A percentile compares a stretch with the other conserved stretches of the same genome.
Conservation (phyloP, 208 protist species). For the Acanthamoeba castellanii region DNA sequence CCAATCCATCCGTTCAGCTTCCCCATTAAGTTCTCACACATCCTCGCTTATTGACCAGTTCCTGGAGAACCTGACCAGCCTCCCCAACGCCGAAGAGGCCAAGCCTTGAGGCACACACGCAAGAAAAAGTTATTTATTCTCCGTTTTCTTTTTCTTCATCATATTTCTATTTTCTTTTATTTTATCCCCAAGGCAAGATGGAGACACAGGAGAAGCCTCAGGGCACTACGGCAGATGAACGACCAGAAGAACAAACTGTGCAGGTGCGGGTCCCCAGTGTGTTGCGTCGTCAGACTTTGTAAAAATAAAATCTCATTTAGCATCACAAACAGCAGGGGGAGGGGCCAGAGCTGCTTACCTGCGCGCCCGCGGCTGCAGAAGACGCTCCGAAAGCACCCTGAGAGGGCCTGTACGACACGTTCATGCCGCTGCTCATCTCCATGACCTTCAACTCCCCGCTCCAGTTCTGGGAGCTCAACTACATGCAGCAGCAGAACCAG, state of each 20-base stretch:
- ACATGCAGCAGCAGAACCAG: constrained; percentile 62
- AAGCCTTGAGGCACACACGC: too few relatives aligned
- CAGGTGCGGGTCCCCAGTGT: too few relatives aligned
- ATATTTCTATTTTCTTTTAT: neutral
- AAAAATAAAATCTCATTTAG: too few relatives aligned
- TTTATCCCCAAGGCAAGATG: neutral
- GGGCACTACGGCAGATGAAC: too few relatives aligned
- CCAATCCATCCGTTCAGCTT: neutral
- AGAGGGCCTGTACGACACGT: constrained; percentile 32
- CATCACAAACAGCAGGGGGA: neutral
- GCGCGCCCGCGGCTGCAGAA: too few relatives aligned
- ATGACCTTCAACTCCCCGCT: constrained; percentile 65
- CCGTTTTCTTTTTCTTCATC: too few relatives aligned
- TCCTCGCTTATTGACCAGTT: neutral
- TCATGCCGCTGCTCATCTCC: constrained; percentile 52
- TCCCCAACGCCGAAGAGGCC: neutral
- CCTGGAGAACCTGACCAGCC: neutral
- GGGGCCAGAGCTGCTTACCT: neutral
- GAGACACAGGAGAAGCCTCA: neutral
- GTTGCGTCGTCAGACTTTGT: too few relatives aligned
- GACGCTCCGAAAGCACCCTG: neutral
- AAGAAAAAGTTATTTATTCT: too few relatives aligned
- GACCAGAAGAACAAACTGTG: too few relatives aligned
- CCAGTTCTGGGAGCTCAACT: constrained; percentile 66
- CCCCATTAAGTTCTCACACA: neutral